Conservation (phyloP, 495 filamentous ascomycete genomes). For the Penicillium pulvis region DNA sequence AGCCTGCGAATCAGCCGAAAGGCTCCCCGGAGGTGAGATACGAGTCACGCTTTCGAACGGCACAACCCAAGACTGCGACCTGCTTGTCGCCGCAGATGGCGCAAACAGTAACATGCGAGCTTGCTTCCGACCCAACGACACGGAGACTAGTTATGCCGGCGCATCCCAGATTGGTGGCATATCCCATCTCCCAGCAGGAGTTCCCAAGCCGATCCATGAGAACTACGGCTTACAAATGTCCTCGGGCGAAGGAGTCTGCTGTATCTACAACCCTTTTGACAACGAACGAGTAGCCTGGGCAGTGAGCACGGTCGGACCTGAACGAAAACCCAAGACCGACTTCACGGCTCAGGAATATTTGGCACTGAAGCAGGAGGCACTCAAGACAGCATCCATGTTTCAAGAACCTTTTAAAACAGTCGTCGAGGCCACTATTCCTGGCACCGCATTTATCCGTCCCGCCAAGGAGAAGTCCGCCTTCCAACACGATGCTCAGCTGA, state of each 20-base stretch:
- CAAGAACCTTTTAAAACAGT: conserved; percentile 16
- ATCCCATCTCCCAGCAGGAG: conserved; percentile 2
- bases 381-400: conserved; percentile 12
- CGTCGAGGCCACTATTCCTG: conserved; percentile 9
- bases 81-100: conserved; percentile 17
- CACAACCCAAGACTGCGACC: conserved; percentile 10
- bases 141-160: conserved; percentile 10
- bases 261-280: conserved; percentile 14
- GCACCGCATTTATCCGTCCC: conserved; percentile 14
- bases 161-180: conserved; percentile 17
- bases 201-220: conserved; percentile 12
- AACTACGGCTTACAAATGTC: conserved; percentile 14
- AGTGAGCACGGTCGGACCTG: conserved; percentile 7
- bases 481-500: conserved; percentile 5
- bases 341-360: background rate
- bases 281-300: conserved; percentile 10
- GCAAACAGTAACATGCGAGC: conserved; percentile 9
- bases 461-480: conserved; percentile 14
- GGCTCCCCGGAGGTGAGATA: conserved; percentile 3
- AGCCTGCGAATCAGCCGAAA: conserved; percentile 4
- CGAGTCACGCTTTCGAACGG: conserved; percentile 2
- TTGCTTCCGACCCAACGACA: conserved; percentile 14
- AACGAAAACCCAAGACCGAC: conserved; percentile 7
- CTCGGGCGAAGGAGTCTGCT: conserved; percentile 17
- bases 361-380: conserved; percentile 9